Evolutionary conservation across 768 basidiomycete genomes (phyloP).

Genomic region (Boletus rubropictus): DNA sequence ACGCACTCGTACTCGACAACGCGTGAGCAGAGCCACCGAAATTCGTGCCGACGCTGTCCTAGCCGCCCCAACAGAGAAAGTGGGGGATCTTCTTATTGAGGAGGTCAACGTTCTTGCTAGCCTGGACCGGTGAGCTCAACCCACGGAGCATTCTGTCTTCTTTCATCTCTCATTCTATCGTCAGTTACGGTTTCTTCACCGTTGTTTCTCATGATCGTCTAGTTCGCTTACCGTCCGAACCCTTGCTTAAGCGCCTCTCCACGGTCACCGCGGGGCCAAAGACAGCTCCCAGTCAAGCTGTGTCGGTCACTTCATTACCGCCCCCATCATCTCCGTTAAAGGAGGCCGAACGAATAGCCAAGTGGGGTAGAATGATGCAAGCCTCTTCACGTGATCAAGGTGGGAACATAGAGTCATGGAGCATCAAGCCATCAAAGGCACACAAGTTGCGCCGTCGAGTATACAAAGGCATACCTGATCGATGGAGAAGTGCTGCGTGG

Average conservation of each 20-base stretch:
- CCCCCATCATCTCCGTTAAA: constrained; percentile 44
- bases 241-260: constrained; percentile 55
- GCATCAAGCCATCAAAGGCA: constrained; percentile 56
- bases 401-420: constrained; percentile 73
- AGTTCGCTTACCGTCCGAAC: constrained; percentile 58
- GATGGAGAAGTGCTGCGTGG: constrained; percentile 94
- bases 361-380: constrained; percentile 91
- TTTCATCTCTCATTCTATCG: constrained; percentile 11
- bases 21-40: constrained; percentile 52
- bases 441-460: constrained; percentile 66
- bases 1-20: constrained; percentile 74
- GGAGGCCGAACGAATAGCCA: constrained; percentile 73
- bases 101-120: constrained; percentile 68
- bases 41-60: constrained; percentile 51
- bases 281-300: constrained; percentile 41
- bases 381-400: constrained; percentile 66
- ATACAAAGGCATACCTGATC: constrained; percentile 95
- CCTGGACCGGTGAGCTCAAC: constrained; percentile 73
- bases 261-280: constrained; percentile 42
- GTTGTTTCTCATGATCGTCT: constrained; percentile 80
- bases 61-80: constrained; percentile 55
- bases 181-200: constrained; percentile 89
- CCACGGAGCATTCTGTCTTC: not conserved
- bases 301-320: constrained; percentile 44
- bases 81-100: constrained; percentile 59